Evolutionary conservation across 805 yeast genomes (phyloP), one percentile per base, ranked within the genome.

Genomic region (Teunomyces aglyptinius): DNA sequence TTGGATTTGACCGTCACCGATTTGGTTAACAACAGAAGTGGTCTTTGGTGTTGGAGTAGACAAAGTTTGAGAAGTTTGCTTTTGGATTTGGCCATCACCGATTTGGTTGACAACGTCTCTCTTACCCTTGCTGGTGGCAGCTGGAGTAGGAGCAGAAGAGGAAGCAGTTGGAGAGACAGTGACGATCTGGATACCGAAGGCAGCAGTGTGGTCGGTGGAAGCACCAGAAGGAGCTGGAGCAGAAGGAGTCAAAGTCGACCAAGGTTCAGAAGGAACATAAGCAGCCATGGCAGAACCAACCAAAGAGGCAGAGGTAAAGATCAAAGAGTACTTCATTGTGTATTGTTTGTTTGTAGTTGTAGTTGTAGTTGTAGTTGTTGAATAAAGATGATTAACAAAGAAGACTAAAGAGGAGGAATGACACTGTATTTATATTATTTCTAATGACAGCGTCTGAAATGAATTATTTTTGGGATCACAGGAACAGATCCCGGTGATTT

Each of bases 141-240:
- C 44, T 19, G 43, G 50, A 50, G 66, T 47, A 45, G 66, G 45
- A 44, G 65, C 46, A 28, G 70, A 47, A 40, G 67, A 49, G 27
- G 66, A 53, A 33, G 75, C 52, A 27, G 70, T 59, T 24, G 71
- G 68, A 47, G 77, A 49, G 39, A 77, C 54, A 51, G 86, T 78
- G 52, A 73, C 68, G 52, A 85, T 81, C 49, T 85, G 86, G 58
- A 85, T 84, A 70, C 91, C 92, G 58, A 85, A 85, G 42, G 76
- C 61, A 41, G 69, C 64, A 35, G 78, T 49, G 75, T 78, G 78
- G 56, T 80, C 80, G 41, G 87, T 79, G 43, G 75, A 51, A 2
- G 70, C 70, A 36, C 58, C 58, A 8, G 55, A 46, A 8, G 60
- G 57, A 36, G 61, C 53, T 18, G 68, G 55, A 12, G 52, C 62